Base-by-base conservation (phyloP, 441 rosid genomes). In the Erodium trifolium region DNA sequence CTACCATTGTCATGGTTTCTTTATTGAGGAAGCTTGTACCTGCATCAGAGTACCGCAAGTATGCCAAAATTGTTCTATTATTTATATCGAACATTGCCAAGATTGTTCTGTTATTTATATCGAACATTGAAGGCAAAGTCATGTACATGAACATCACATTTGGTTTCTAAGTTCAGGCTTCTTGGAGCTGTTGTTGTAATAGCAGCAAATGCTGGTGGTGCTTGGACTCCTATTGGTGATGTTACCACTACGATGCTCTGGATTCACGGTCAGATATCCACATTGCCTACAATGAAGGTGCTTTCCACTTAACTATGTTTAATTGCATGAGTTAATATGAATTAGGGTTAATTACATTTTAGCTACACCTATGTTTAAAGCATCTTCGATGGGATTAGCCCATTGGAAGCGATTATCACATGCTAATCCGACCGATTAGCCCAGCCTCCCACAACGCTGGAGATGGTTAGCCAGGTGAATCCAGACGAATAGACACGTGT, bases 201-300 rank as follows among this genome's bases (percentile, higher is more conserved):
- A 82, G 96, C 98, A 67, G 97, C 96, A 68, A 93, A 93, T 74
- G 92, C 97, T 31, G 98, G 97, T 74, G 98, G 97, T 72, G 90
- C 96, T n/a, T 93, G 97, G 97, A 91, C 97, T 77, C 98, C 98
- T 27, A 91, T 91, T 51, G 97, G 98, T 72, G 96, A 93, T 85
- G 98, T 93, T 68, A 91, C 98, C 31, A 93, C 98, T 63, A 88
- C 99, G 51, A 91, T 93, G 97, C 83, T 91, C 41, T 93, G 98
- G 98, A 93, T 93, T 73, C 98, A 93, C 77, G 96, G 96, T 73
- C 96, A 88, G 65, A 82, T 90, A 80, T 76, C 95, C 71, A 88
- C 95, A 9, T 75, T 90, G 78, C 92, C 78, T 66, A 92, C 98
- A 45, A 90, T 92, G 86, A 84, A 84, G 96, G 98, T 23, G 0